Base-by-base conservation (phyloP, 1,139 yeast genomes). In the Pneumocystis wakefieldiae region DNA sequence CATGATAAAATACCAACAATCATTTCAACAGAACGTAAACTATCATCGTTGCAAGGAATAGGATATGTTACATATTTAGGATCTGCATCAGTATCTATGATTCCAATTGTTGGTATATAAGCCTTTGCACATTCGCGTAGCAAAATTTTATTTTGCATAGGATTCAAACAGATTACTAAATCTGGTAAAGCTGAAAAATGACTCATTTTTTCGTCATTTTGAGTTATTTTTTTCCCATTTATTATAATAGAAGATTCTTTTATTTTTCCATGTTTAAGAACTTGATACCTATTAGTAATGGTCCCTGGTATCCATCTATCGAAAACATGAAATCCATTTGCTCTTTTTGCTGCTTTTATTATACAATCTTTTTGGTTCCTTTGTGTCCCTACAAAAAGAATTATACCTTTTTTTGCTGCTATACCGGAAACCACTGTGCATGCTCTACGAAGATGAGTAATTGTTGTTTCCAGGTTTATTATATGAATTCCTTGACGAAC, bases 281-380 rank as follows among this genome's bases (percentile, higher is more conserved):
- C 86, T 73, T 85, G 87, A 53, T 84, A 78, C 64, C 89, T 84
- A 75, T 92, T 92, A 61, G 97, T 90, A 69, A 92, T 80, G 35
- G 95, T 87, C 68, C 98, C 98, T 1, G 97, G 96, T 65, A 88
- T 83, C 98, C 98, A 92, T 73, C 92, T 83, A 63, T 83, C 81
- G 57, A 87, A 81, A 38, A 92, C 92, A 71, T 86, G 89, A 75
- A 83, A 89, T 14, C 95, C 96, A 65, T 82, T 79, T 63, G 85
- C 78, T 70, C 95, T 81, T 63, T 78, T 76, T 3, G 97, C 95
- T 6, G 96, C 96, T 67, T 80, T 83, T 71, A 85, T 86, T 62
- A 92, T 81, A 0, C 89, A 81, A 66, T 86, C 80, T 69, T 83
- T 83, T 71, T 87, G 94, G 64, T 90, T 91, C 64, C 83, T 82